A percentile compares a stretch with the other conserved stretches of the same genome.
phyloP scores from a whole-genome alignment of 2,329 filamentous ascomycete genomes.

The Leptosphaerulina australis region DNA sequence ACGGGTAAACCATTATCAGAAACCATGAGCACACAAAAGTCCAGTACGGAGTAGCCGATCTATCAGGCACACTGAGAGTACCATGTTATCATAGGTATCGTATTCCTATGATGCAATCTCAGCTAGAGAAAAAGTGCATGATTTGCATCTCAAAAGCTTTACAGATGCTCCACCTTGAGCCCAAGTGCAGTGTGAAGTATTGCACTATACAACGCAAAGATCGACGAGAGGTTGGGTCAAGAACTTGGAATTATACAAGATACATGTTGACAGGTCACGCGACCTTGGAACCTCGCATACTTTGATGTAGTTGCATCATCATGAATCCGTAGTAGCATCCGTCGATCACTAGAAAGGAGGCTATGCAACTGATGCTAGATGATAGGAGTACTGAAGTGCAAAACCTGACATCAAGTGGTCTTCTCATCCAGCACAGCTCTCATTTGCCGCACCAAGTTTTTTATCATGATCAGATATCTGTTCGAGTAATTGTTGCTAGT shows the following conservation, averaged over 20 bases:
- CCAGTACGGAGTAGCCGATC: no score
- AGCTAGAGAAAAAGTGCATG: no score
- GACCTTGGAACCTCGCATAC: background rate
- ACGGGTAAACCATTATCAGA: no score
- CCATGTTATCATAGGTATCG: no score
- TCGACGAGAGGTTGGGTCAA: background rate
- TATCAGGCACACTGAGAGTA: no score
- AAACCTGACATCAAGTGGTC: background rate
- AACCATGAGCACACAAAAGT: no score
- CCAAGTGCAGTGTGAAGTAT: background rate
- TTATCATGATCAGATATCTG: background rate
- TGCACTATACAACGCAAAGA: no score
- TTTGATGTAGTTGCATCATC: background rate
- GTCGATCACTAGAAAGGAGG: background rate
- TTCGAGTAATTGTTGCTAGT: background rate
- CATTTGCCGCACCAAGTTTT: no score
- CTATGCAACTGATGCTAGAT: background rate
- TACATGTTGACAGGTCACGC: background rate
- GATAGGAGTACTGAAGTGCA: background rate
- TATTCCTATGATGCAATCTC: no score
- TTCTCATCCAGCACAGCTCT: no score
- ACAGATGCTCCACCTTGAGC: no score
- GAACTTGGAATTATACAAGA: background rate
- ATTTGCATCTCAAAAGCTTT: no score
- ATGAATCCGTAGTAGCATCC: slow-evolving; percentile 1